Conservation (phyloP, 257 asterid genomes). For the Haberlea rhodopensis region DNA sequence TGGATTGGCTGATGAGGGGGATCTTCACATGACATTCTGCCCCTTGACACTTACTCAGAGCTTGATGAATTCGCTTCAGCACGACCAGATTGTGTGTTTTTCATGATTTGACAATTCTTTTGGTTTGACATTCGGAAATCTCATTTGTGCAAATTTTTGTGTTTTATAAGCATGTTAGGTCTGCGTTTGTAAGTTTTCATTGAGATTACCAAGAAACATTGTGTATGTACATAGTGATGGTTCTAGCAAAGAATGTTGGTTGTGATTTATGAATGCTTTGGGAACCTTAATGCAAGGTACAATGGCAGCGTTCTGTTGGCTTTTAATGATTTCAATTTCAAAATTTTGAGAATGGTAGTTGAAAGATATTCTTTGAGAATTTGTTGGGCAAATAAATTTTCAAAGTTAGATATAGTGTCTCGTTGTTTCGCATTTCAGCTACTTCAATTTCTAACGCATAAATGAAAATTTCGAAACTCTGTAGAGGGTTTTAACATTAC, state of each 20-base stretch:
- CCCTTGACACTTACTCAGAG: neutral
- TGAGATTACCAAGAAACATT: neutral
- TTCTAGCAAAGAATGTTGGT: neutral
- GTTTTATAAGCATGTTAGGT: neutral
- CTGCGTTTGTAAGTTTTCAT: neutral
- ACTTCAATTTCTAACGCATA: neutral
- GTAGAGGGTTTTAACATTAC: no score
- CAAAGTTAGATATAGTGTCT: neutral
- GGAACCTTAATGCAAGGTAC: neutral
- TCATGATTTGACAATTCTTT: neutral
- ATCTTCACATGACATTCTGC: slow-evolving; percentile 50
- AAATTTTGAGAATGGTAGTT: neutral
- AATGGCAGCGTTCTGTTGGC: neutral
- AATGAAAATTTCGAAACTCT: neutral
- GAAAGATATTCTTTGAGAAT: no score
- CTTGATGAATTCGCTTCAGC: neutral
- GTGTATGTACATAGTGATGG: neutral
- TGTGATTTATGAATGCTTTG: neutral
- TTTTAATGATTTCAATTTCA: neutral
- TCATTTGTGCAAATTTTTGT: neutral
- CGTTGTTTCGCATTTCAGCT: neutral
- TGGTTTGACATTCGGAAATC: neutral
- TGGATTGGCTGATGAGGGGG: slow-evolving; percentile 96
- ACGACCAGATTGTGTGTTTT: neutral
- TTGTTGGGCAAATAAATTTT: neutral